phyloP scores from a whole-genome alignment of 2,329 filamentous ascomycete genomes.

The Tympanopsis confertula region DNA sequence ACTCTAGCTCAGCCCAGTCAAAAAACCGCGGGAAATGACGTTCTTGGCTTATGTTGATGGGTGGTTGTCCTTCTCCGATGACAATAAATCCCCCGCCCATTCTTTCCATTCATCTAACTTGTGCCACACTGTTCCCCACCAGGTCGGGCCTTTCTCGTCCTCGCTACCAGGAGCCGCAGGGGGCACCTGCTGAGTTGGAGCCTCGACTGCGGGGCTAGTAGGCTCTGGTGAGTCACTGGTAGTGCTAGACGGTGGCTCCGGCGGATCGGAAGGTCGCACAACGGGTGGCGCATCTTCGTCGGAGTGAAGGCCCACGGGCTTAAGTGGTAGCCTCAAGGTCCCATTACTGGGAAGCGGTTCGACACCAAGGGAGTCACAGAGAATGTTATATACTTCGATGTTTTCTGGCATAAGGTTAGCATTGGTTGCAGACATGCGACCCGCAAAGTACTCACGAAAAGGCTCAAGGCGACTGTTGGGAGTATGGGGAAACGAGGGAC shows the following conservation, averaged over 20 bases:
- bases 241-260: background rate
- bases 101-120: background rate
- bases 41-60: no score
- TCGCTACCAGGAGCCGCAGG: background rate
- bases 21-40: no score
- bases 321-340: slow-evolving; percentile 41
- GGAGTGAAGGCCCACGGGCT: slow-evolving; percentile 29
- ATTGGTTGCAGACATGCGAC: background rate
- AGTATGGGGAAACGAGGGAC: slow-evolving; percentile 57
- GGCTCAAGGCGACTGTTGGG: slow-evolving; percentile 48
- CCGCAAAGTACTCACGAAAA: slow-evolving; percentile 42
- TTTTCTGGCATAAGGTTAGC: slow-evolving; percentile 37
- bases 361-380: slow-evolving; percentile 54
- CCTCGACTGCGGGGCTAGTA: background rate
- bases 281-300: slow-evolving; percentile 13
- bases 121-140: background rate
- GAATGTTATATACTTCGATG: slow-evolving; percentile 58
- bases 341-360: slow-evolving; percentile 52
- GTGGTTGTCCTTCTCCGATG: background rate
- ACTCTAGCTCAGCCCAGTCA: no score
- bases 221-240: background rate
- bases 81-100: background rate
- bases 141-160: background rate
- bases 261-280: background rate
- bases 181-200: background rate